Base-by-base conservation (phyloP, 2,329 filamentous ascomycete species). In the Ophiocordyceps robertsii region DNA sequence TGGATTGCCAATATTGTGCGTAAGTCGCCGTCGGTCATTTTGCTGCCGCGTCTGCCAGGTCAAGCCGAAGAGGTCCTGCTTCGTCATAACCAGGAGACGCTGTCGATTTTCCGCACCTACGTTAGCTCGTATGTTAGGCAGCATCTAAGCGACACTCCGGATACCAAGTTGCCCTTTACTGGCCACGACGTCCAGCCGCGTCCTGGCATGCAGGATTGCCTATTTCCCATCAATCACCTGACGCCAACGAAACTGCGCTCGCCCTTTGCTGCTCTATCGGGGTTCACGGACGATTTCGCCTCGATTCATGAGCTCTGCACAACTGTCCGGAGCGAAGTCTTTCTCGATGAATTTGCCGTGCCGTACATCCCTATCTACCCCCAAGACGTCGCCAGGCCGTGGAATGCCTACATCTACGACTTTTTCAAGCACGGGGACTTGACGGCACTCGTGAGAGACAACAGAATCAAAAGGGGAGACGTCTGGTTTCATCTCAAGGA, bases 351-450 rank as follows among this genome's bases (percentile, higher is more conserved):
- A 52, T 72, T 80, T 0, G 78, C 82, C 1, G 75, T 90, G 21
- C 84, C 84, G 0, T 75, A 82, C 54, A 68, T 88, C 5, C 68
- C 70, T 6, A 61, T 85, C 11, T 73, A 73, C 49, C 73, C 75
- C 0, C 63, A 77, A 24, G 73, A 81, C 42, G 65, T n/a, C 68
- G 3, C 40, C 44, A 47, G 59, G 46, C 72, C 72, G 0, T 66
- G 78, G 46, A 85, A 85, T 49, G 77, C 78, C 0, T 84, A 84
- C 53, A 61, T 89, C 1, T 77, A 81, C 46, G 82, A 89, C 57
- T 90, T 88, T 60, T 88, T 76, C 68, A 83, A 77, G 58, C 79
- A 89, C 51, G 83, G 82, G 4, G 75, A 81, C 52, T 56, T 79
- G 19, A 55, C 66, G 1, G 71, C 76, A 0, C 62, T 89, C 3